These are phyloP conservation scores for Chalara sp. DNA, from an alignment of 2,329 filamentous ascomycete genomes.

Conservation along the genomic window DNA sequence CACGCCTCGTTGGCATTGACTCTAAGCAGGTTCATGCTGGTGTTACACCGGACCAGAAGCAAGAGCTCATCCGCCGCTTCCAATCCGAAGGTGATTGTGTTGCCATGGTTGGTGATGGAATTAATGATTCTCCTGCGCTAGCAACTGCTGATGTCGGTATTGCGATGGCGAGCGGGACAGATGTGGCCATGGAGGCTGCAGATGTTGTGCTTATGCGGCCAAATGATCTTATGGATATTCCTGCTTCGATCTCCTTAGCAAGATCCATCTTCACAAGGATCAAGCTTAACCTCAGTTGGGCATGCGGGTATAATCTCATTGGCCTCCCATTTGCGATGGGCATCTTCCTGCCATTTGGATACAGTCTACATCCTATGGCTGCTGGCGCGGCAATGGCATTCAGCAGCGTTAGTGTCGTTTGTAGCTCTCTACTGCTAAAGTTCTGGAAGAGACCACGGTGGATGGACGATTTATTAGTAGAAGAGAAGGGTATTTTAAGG, in stretches of 20 bases:
- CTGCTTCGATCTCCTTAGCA: constrained; percentile 74
- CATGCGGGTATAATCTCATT: constrained; percentile 85
- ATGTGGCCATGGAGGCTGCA: constrained; percentile 96
- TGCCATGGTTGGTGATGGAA: constrained; percentile 96
- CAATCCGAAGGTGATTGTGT: constrained; percentile 71
- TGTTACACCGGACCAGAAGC: constrained; percentile 88
- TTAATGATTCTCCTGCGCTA: constrained; percentile 95
- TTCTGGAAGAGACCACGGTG: constrained; percentile 79
- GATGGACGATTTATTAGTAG: constrained; percentile 71
- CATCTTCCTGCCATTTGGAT: constrained; percentile 82
- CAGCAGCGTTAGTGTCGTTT: constrained; percentile 84
- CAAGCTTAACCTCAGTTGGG: constrained; percentile 88
- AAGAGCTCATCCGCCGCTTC: constrained; percentile 71
- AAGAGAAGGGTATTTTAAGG: constrained; percentile 42
- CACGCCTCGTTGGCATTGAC: constrained; percentile 73
- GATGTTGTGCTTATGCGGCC: constrained; percentile 94
- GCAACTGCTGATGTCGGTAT: constrained; percentile 91
- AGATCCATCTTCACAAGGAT: constrained; percentile 85
- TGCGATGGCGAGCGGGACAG: constrained; percentile 84
- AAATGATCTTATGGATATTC: constrained; percentile 87
- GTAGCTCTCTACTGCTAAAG: constrained; percentile 75
- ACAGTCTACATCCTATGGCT: constrained; percentile 86
- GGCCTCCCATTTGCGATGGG: constrained; percentile 97
- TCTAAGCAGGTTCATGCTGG: constrained; percentile 72
- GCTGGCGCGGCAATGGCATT: constrained; percentile 91